phyloP scores from a whole-genome alignment of 2,329 filamentous ascomycete genomes.

The Podosphaera xanthii region DNA sequence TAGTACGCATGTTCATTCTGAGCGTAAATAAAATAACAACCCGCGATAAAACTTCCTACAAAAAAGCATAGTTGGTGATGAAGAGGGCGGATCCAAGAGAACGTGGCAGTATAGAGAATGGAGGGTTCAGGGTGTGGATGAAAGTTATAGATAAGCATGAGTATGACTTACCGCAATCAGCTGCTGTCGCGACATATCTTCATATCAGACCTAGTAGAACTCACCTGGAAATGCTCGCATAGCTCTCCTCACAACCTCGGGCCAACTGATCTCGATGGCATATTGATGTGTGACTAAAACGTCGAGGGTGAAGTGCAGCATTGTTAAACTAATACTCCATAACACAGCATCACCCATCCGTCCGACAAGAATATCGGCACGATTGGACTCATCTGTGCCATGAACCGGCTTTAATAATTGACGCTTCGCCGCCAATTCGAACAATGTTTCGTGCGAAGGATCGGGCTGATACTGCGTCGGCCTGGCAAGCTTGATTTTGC shows the following conservation, averaged over 20 bases:
- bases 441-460: constrained; percentile 39
- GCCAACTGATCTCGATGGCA: constrained; percentile 40
- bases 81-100: constrained; percentile 22
- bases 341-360: constrained; percentile 26
- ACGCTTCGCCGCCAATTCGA: constrained; percentile 46
- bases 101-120: constrained; percentile 26
- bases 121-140: constrained; percentile 21
- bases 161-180: constrained; percentile 16
- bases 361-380: constrained; percentile 11
- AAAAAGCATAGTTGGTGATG: constrained; percentile 42
- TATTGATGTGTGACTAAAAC: constrained; percentile 63
- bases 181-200: background rate
- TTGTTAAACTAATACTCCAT: constrained; percentile 39
- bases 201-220: constrained; percentile 4
- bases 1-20: constrained; percentile 66
- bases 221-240: constrained; percentile 29
- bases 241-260: constrained; percentile 26
- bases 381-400: constrained; percentile 9
- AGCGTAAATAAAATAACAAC: constrained; percentile 61
- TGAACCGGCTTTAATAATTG: constrained; percentile 19
- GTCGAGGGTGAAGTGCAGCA: constrained; percentile 58
- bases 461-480: constrained; percentile 8
- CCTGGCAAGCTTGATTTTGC: no score
- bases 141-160: constrained; percentile 15
- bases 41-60: constrained; percentile 31